These are phyloP conservation scores for Phytophthora pseudosyringae DNA, from an alignment of 352 stramenopile species.

Conservation along the genomic window DNA sequence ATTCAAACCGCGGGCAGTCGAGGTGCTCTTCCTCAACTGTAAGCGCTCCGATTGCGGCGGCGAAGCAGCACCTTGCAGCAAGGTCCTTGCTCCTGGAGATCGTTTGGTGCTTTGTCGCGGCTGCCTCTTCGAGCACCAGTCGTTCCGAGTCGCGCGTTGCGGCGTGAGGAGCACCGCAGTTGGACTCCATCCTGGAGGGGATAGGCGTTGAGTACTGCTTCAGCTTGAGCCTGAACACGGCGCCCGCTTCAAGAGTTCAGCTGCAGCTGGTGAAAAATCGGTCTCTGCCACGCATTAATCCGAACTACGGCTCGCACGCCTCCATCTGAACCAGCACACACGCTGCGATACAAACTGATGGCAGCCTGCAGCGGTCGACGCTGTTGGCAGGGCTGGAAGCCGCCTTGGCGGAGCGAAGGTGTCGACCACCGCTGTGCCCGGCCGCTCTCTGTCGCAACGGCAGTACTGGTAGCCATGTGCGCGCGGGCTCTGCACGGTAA, in stretches of 20 bases:
- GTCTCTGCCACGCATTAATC: conserved; percentile 32
- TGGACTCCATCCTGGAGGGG: not conserved
- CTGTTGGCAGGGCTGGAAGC: not conserved
- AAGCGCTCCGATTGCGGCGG: not conserved
- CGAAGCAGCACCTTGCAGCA: conserved; percentile 6
- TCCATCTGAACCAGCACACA: conserved; percentile 23
- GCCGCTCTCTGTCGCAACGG: conserved; percentile 17
- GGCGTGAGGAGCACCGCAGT: conserved; percentile 1
- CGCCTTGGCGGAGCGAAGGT: not conserved
- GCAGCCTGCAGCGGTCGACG: not conserved
- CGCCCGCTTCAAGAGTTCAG: conserved; percentile 32
- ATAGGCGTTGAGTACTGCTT: conserved; percentile 1
- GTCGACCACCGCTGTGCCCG: conserved; percentile 21
- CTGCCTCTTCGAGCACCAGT: conserved; percentile 9
- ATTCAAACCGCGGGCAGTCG: conserved; percentile 12
- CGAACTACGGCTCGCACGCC: conserved; percentile 8
- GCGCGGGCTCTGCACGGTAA: conserved; percentile 30
- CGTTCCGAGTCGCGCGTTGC: conserved; percentile 2
- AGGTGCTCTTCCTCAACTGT: not conserved
- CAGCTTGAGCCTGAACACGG: conserved; percentile 5
- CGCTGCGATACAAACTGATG: conserved; percentile 20
- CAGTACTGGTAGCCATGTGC: conserved; percentile 21
- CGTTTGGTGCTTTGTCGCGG: conserved; percentile 1
- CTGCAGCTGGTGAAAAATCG: conserved; percentile 23
- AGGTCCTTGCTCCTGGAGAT: not conserved